Evolutionary conservation across 768 basidiomycete species (phyloP), one percentile per base, ranked within the genome.

Genomic region (Termitomyces bulborhizus): DNA sequence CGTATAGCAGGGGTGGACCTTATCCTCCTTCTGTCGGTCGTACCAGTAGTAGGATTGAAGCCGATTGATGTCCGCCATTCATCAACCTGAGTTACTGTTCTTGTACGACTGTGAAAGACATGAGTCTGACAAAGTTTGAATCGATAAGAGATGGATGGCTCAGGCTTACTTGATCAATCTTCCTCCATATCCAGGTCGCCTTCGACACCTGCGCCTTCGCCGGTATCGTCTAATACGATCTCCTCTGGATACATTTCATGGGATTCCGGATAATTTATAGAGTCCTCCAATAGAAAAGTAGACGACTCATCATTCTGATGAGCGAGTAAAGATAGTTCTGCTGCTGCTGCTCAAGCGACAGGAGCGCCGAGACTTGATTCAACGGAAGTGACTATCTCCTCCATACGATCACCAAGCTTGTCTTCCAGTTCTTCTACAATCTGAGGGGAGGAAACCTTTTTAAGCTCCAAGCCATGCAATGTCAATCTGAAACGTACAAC

Each of bases 361-460:
- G 55, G 24, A 76, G 62, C 5, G 80, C 80, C 9, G 18, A 60
- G 59, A 42, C 51, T 55, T 34, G 68, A 65, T 32, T 81, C 71
- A 24, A 95, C 86, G 31, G 73, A 66, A 4, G 66, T 63, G 0
- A 93, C 72, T 11, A 95, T 82, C 8, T 85, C 82, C 3, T 86
- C 80, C 70, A 88, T 84, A 32, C 77, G 73, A 40, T 85, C 79
- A 0, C 85, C 84, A 4, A 93, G 78, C 43, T 93, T 81, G 60
- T 90, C 87, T 68, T 94, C 91, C 2, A 93, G 71, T 68, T 98
- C 94, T 70, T 98, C 95, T 8, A 98, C 82, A 53, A 96, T 88
- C 94, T 97, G 43, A 9, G 31, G 45, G 29, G 15, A 21, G 32
- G 15, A 40, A 6, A 21, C 27, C 21, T 26, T 48, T 11, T 16